These are phyloP conservation scores for Pythium utonaiense DNA, from an alignment of 352 stramenopile genomes.

Conservation along the genomic window DNA sequence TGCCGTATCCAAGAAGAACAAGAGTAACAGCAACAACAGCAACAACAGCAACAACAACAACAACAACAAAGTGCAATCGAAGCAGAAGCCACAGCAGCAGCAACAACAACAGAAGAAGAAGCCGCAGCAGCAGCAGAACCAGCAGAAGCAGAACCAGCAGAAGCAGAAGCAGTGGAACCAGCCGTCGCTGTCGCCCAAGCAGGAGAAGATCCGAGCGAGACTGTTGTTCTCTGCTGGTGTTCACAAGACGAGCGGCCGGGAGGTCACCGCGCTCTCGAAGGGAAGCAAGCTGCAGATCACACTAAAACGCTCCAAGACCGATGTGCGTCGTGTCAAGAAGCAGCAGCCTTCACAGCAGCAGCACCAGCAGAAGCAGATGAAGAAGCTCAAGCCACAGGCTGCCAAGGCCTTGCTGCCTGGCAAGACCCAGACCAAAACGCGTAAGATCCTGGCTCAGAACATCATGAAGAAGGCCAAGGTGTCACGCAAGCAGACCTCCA, in stretches of 20 bases:
- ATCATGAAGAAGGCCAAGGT: constrained; percentile 22
- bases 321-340: constrained; percentile 18
- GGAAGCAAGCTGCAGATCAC: constrained; percentile 26
- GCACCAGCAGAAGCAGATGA: not conserved
- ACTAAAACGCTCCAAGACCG: constrained; percentile 17
- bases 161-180: constrained; percentile 11
- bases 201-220: constrained; percentile 10
- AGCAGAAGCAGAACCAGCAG: not conserved
- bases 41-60: not conserved
- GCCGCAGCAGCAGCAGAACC: constrained; percentile 1
- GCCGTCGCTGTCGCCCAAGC: constrained; percentile 24
- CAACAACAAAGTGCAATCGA: not conserved
- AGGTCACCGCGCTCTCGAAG: constrained; percentile 14
- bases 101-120: constrained; percentile 10
- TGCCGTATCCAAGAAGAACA: not conserved
- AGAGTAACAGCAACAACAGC: constrained; percentile 3
- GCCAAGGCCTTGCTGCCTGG: constrained; percentile 28
- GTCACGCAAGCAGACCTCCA: constrained; percentile 32
- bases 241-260: constrained; percentile 9
- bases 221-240: constrained; percentile 5
- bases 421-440: constrained; percentile 31
- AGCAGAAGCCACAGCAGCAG: constrained; percentile 2
- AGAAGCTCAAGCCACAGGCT: constrained; percentile 14
- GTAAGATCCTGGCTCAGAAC: constrained; percentile 30
- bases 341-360: constrained; percentile 6